Evolutionary conservation across 768 basidiomycete species (phyloP), one percentile per base, ranked within the genome.

Genomic region (Daedaleopsis sinensis): DNA sequence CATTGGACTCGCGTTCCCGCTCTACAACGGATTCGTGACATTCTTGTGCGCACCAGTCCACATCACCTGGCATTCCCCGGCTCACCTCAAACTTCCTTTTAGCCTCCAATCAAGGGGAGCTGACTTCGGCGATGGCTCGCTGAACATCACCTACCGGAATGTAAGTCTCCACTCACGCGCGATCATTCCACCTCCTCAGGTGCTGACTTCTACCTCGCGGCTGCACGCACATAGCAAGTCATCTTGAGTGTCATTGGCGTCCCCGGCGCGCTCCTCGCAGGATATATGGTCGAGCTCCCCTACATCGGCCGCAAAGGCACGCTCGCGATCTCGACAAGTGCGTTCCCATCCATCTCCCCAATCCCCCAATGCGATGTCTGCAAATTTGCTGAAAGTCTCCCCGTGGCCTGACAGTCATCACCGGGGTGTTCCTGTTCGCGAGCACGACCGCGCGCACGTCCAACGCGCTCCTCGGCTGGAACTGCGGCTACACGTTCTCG

Each of bases 1-100:
- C 46, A 92, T 93, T 60, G 91, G 90, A 8, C 79, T 92, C 15
- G 90, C 90, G 2, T 91, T 87, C 64, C 89, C 90, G 16, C 72
- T 92, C 77, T 82, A 84, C 65, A 81, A 84, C 69, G 77, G 76
- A 55, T 82, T 83, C 65, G 76, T 86, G 19, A 80, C 81, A 4
- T 85, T 79, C 66, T 84, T 79, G 84, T 84, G 51, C 62, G 81
- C n/a, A 19, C 35, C 12, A 11, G 1, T 43, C 15, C 12, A 18
- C 11, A 19, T n/a, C 57, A 18, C 0, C 39, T 57, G 51, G 37
- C 18, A 19, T 2, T 9, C 37, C 13, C 6, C 61, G 7, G 61
- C 23, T 36, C 7, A 36, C n/a, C 6, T 59, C 51, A 57, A 44
- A 65, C 61, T 8, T 3, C 5, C 43, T 1, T 27, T 53, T 65